Percentiles rank a stretch among this genome's conserved stretches.
Evolutionary conservation across 2,329 filamentous ascomycete genomes (phyloP).

Genomic region (Lecanosticta acicola): DNA sequence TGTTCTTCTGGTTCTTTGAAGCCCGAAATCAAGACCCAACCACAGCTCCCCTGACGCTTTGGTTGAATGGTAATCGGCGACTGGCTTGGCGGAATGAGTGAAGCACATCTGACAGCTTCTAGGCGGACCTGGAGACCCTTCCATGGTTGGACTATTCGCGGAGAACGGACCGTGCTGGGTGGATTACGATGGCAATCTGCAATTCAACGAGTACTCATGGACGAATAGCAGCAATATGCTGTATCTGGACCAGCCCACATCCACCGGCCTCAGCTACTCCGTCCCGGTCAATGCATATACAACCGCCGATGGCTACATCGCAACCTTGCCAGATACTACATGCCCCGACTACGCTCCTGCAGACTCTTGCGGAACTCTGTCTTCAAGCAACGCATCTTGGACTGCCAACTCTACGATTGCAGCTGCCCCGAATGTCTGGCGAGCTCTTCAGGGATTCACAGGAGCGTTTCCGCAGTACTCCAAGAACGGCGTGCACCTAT

Average conservation of each 20-base stretch:
- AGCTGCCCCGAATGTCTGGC: constrained; percentile 56
- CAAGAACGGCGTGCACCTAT: constrained; percentile 26
- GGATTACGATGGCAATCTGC: constrained; percentile 26
- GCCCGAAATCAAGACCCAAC: constrained; percentile 47
- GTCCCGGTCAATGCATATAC: constrained; percentile 38
- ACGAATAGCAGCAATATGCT: constrained; percentile 59
- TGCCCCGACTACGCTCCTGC: constrained; percentile 16
- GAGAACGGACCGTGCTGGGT: constrained; percentile 31
- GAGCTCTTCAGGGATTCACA: constrained; percentile 57
- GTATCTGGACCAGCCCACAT: constrained; percentile 62
- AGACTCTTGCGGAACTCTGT: constrained; percentile 50
- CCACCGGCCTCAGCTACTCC: constrained; percentile 54
- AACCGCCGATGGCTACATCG: constrained; percentile 31
- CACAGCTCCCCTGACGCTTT: constrained; percentile 54
- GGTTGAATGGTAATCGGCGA: constrained; percentile 44
- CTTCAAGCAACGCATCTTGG: constrained; percentile 44
- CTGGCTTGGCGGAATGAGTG: neutral
- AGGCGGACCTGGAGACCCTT: constrained; percentile 51
- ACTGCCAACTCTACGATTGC: constrained; percentile 50
- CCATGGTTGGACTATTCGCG: constrained; percentile 54
- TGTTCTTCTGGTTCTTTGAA: constrained; percentile 53
- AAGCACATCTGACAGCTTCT: too few relatives aligned
- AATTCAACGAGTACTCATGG: constrained; percentile 55
- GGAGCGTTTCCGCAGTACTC: constrained; percentile 46
- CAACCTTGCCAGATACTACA: constrained; percentile 26